Evolutionary conservation across 805 yeast species (phyloP), one percentile per base, ranked within the genome.

Genomic region (Helenozyma rhizophorensis): DNA sequence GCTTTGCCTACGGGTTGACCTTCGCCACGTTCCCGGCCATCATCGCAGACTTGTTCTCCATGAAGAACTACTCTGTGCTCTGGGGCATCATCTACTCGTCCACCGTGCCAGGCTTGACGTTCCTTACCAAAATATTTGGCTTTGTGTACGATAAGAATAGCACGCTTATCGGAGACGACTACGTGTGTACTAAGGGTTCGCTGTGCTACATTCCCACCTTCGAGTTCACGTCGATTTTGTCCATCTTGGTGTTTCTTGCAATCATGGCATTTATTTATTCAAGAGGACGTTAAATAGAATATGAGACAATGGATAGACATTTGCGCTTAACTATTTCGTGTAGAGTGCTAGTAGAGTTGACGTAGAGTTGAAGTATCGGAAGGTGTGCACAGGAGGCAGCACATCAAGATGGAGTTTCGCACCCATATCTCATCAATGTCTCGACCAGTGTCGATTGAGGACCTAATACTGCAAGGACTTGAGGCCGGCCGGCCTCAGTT

Each of bases 61-160:
- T 59, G 62, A 47, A 49, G 18, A 45, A 59, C 29, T 59, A 54
- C 32, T 54, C 61, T 30, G 51, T 57, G 23, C 43, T 60, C 10
- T 60, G 65, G 65, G 65, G 64, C 3, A 29, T 56, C 4, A 49
- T 54, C 50, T 58, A 58, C 40, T 51, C 61, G 10, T 51, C 59
- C 33, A 58, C 64, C 2, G 50, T 56, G 7, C 40, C 58, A 26
- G 64, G 65, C 1, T 46, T 59, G 28, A 47, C 62, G 5, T 25
- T 58, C 9, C 51, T 60, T 54, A 54, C 57, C 10, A 59, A 57
- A 30, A 23, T 59, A 9, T 60, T 60, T 36, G 65, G 64, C 1
- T 36, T 45, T 29, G 32, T 54, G 10, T 59, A 58, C 34, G 65
- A 60, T 34, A 21, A 22, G 14, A 53, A 58, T 28, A 50, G 60